phyloP scores from a whole-genome alignment of 106 monocot genomes.

The Xerophyta viscosa region DNA sequence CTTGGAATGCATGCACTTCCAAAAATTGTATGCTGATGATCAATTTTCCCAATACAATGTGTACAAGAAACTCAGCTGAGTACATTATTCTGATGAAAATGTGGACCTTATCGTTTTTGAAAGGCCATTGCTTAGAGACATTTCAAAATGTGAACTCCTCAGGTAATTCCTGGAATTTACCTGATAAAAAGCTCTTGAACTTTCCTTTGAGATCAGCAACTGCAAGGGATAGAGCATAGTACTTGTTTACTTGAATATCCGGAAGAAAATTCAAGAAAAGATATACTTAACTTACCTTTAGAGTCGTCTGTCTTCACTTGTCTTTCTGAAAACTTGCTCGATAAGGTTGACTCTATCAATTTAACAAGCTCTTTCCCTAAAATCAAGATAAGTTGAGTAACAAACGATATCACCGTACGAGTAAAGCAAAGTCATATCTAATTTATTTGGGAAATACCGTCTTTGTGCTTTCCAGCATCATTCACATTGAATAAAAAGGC shows the following conservation, averaged over 20 bases:
- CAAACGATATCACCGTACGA: neutral
- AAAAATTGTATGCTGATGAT: neutral
- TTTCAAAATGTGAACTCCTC: conserved; percentile 59
- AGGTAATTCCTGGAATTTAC: conserved; percentile 49
- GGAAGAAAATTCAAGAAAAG: neutral
- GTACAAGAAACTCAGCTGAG: neutral
- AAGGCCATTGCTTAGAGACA: neutral
- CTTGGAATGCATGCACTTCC: no score
- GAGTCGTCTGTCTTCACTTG: conserved; percentile 18
- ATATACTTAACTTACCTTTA: conserved; percentile 43
- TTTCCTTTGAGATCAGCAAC: conserved; percentile 63
- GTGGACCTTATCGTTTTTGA: neutral
- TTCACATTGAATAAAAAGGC: conserved; percentile 68
- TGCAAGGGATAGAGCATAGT: conserved; percentile 13
- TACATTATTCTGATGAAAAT: neutral
- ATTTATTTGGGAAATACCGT: conserved; percentile 41
- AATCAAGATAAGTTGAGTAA: neutral
- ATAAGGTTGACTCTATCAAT: conserved; percentile 30
- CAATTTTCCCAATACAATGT: neutral
- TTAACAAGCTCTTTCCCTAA: conserved; percentile 48
- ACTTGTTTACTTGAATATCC: neutral
- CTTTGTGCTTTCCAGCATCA: conserved; percentile 43
- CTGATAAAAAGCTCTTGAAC: conserved; percentile 62
- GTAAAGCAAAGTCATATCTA: no score
- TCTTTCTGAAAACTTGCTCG: conserved; percentile 19